These are phyloP conservation scores for Arthrobotrys sinensis DNA, from an alignment of 2,329 filamentous ascomycete genomes.

Conservation along the genomic window DNA sequence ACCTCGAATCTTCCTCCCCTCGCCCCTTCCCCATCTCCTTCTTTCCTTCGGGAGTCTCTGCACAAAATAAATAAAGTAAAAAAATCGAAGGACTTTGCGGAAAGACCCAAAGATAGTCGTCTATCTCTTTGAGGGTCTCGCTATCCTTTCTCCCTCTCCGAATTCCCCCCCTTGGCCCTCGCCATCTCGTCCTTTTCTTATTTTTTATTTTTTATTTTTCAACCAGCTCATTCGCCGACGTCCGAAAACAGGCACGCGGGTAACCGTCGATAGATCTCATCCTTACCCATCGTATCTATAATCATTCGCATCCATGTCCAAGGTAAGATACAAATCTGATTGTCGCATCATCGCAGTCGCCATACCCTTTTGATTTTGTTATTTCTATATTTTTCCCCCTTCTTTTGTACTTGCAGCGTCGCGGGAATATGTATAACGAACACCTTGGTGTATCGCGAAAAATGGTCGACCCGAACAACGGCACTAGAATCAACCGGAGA, in stretches of 20 bases:
- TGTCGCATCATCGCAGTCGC: constrained; percentile 10
- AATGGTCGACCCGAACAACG: neutral
- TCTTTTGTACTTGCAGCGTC: neutral
- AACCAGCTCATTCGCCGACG: constrained; percentile 26
- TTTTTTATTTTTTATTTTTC: neutral
- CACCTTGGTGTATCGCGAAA: neutral
- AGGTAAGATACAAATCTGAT: constrained; percentile 33
- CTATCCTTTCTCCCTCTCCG: constrained; percentile 17
- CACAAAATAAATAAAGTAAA: neutral
- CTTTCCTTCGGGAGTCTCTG: neutral
- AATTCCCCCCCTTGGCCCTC: constrained; percentile 14
- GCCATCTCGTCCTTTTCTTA: constrained; percentile 16
- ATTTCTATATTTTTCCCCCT: neutral
- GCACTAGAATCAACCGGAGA: neutral
- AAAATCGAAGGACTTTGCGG: neutral
- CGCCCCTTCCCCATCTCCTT: neutral
- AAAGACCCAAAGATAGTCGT: neutral
- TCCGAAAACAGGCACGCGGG: constrained; percentile 34
- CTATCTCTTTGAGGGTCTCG: constrained; percentile 20
- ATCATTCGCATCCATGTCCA: constrained; percentile 33
- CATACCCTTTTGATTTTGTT: neutral
- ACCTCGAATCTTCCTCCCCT: neutral
- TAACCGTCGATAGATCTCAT: constrained; percentile 17
- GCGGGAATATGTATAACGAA: neutral
- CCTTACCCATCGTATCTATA: constrained; percentile 16